Evolutionary conservation across 2,329 filamentous ascomycete species (phyloP), one percentile per base, ranked within the genome.

Genomic region (Furcasterigmium furcatum): DNA sequence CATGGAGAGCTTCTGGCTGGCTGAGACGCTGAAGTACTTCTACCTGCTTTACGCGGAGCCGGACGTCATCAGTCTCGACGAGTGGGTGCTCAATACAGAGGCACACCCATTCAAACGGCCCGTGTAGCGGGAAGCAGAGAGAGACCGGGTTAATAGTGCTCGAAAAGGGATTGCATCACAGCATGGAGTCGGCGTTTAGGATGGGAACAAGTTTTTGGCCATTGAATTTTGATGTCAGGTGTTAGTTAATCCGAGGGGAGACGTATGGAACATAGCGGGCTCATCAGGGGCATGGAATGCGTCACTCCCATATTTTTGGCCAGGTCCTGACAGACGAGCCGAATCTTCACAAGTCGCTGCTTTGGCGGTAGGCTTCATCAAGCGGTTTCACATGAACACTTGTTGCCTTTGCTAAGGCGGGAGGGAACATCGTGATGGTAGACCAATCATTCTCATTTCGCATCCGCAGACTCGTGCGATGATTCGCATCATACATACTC

Each of bases 1-100:
- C 54, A 91, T 92, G 87, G 87, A 95, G 70, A 91, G 87, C 58
- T 95, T 95, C 65, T 96, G 91, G 88, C 73, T 90, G 49, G 87
- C 87, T 4, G 91, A 96, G 74, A 96, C 90, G 34, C 71, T 96
- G 55, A 96, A 95, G 72, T 95, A 95, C 61, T 95, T 94, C 54
- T 96, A 90, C 62, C 65, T 96, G 46, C 74, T 95, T 41, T 96
- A 88, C 62, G 82, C 82, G 19, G 66, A 83, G 46, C 84, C 86
- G 0, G 72, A 76, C 42, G 67, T 85, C n/a, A 68, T 87, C 34
- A 85, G 77, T 57, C 66, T 88, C 46, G 84, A 88, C 60, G 80
- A 85, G 43, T 86, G 78, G 74, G 82, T 87, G 39, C 66, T 86
- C 49, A 83, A 83, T 58, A 83, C 80, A 0, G 80, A 83, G 64